Conservation (phyloP, 2,329 filamentous ascomycete species). For the Graphilbum fragrans region DNA sequence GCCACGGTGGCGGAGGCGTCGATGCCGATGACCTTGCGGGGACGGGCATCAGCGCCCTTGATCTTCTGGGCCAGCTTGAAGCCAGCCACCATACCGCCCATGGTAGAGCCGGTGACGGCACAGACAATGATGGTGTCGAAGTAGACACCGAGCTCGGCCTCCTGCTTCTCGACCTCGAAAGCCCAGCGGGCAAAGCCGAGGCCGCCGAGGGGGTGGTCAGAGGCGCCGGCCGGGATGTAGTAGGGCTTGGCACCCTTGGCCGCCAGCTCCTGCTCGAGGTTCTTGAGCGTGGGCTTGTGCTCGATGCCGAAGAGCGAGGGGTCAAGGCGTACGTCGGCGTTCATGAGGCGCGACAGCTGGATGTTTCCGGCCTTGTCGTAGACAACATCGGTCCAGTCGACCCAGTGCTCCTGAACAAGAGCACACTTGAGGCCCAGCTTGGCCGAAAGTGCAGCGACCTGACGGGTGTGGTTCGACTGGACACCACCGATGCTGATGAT, state of each 20-base stretch:
- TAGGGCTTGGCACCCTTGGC: constrained; percentile 42
- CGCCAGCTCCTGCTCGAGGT: constrained; percentile 27
- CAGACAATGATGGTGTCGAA: constrained; percentile 60
- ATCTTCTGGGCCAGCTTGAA: constrained; percentile 49
- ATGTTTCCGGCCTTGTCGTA: constrained; percentile 60
- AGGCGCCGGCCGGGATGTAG: constrained; percentile 60
- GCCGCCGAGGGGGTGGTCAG: constrained; percentile 57
- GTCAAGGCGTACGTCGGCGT: constrained; percentile 49
- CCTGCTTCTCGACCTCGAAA: constrained; percentile 54
- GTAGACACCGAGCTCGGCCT: constrained; percentile 46
- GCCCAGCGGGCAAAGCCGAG: constrained; percentile 61
- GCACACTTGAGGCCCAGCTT: constrained; percentile 42
- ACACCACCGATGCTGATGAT: constrained; percentile 56
- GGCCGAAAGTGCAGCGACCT: constrained; percentile 51
- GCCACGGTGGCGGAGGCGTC: constrained; percentile 49
- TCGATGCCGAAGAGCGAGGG: constrained; percentile 53
- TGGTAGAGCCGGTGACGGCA: constrained; percentile 58
- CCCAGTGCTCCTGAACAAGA: constrained; percentile 58
- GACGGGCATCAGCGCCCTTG: constrained; percentile 21
- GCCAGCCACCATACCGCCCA: constrained; percentile 61
- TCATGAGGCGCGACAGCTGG: constrained; percentile 56
- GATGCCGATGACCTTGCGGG: constrained; percentile 51
- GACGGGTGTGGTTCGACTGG: constrained; percentile 59
- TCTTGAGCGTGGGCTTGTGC: constrained; percentile 51
- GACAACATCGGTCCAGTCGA: constrained; percentile 44